Evolutionary conservation across 768 basidiomycete genomes (phyloP), one percentile per base, ranked within the genome.

Genomic region (Boletus eberwhitei): DNA sequence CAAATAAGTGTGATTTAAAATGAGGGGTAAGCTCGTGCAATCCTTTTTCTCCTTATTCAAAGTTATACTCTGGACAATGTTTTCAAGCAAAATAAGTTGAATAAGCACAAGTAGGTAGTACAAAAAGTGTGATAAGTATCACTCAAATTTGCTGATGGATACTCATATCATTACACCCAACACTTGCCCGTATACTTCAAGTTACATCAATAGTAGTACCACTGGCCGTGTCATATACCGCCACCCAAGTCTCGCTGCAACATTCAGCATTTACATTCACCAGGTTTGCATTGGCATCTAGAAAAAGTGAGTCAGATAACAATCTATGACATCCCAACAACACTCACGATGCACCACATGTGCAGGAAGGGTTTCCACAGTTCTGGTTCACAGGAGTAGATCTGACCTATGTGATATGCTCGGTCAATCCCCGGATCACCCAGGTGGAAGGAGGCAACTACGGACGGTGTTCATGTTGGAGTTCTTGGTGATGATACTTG

Each of bases 391-490:
- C 56, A n/a, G 44, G 56, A 19, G 38, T 38, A 12, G 39, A 59
- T 0, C 31, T 29, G 45, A 47, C 41, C 57, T 58, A 7, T 24
- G 4, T 24, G 24, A 24, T 24, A 19, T 8, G 13, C 21, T 13
- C 0, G 1, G 26, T 58, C 43, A 44, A 22, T 31, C 12, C 13
- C 22, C 9, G 3, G 19, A 19, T 45, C 19, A 21, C 11, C 35
- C 19, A 8, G n/a, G 7, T 16, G 16, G 2, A 26, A 13, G 24
- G 8, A 40, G 43, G 39, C 0, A 7, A 38, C 29, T 7, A 52
- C 57, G 29, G 6, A 58, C 57, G 12, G 39, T n/a, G 49, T 35
- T 59, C 57, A 58, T 58, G 49, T 31, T 58, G 31, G 29, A 11
- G 37, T 24, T 42, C 21, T 43, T 48, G 35, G 35, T 26, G 12